Conservation (phyloP, 179 eudicot species). For the Spergularia azorica region DNA sequence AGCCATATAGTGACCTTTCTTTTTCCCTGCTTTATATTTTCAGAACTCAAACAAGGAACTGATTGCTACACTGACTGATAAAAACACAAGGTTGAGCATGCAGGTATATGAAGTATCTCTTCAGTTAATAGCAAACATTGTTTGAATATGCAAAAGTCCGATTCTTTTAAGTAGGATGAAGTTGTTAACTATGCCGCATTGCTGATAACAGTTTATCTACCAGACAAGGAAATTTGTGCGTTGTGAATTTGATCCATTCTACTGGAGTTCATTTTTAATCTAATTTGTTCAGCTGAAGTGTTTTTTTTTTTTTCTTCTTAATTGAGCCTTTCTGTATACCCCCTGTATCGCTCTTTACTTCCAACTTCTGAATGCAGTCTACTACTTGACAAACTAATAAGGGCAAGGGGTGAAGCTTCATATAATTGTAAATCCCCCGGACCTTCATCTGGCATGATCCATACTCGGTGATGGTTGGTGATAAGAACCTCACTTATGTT, state of each 20-base stretch:
- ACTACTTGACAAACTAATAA: not conserved
- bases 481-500: not conserved
- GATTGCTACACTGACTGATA: conserved; percentile 43
- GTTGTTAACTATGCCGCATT: not conserved
- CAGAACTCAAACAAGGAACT: conserved; percentile 58
- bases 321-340: not conserved
- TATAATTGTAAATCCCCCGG: not conserved
- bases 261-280: not conserved
- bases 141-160: not conserved
- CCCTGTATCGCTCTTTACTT: conserved; percentile 1
- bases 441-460: not conserved
- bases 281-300: not conserved
- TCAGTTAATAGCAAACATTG: conserved; percentile 3
- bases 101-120: conserved; percentile 49
- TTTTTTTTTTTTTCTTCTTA: not conserved
- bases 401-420: not conserved
- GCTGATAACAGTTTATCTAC: not conserved
- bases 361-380: not conserved
- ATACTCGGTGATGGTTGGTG: not conserved
- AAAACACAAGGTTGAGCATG: conserved; percentile 48
- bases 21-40: not conserved
- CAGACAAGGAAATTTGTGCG: not conserved
- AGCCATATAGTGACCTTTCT: not conserved
- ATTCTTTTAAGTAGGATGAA: not conserved
- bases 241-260: conserved; percentile 2